Percentiles rank a stretch among this genome's conserved stretches.
phyloP scores from a whole-genome alignment of 2,329 filamentous ascomycete genomes.

The Helotiales sp. region DNA sequence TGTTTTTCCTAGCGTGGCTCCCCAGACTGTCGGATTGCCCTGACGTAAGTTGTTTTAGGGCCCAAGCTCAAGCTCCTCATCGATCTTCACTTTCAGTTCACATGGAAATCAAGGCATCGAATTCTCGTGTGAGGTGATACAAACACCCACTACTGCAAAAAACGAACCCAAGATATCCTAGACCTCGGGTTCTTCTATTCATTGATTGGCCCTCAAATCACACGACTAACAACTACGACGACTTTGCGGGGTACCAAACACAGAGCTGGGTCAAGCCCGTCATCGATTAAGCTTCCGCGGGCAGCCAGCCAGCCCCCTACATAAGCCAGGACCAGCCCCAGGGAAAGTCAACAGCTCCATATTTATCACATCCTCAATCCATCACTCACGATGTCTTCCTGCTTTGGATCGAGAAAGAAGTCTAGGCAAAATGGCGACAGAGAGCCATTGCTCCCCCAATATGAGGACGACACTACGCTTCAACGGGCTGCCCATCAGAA shows the following conservation, averaged over 20 bases:
- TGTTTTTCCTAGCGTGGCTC: neutral
- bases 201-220: conserved; percentile 8
- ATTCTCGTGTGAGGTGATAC: neutral
- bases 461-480: conserved; percentile 78
- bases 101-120: conserved; percentile 9
- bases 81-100: conserved; percentile 5
- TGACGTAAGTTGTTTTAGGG: conserved; percentile 24
- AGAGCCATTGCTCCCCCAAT: conserved; percentile 79
- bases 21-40: neutral
- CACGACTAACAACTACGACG: conserved; percentile 2
- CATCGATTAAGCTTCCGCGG: conserved; percentile 29
- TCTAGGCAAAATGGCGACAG: conserved; percentile 36
- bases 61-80: neutral
- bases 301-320: conserved; percentile 2
- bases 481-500: conserved; percentile 84
- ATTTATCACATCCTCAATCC: neutral
- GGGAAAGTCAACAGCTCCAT: neutral
- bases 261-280: conserved; percentile 19
- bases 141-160: neutral
- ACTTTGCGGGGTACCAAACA: neutral
- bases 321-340: conserved; percentile 4
- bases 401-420: conserved; percentile 42
- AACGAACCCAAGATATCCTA: neutral
- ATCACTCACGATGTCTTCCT: conserved; percentile 41
- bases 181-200: neutral